phyloP scores from a whole-genome alignment of 2,329 filamentous ascomycete genomes.

The Anthostomella pinea region DNA sequence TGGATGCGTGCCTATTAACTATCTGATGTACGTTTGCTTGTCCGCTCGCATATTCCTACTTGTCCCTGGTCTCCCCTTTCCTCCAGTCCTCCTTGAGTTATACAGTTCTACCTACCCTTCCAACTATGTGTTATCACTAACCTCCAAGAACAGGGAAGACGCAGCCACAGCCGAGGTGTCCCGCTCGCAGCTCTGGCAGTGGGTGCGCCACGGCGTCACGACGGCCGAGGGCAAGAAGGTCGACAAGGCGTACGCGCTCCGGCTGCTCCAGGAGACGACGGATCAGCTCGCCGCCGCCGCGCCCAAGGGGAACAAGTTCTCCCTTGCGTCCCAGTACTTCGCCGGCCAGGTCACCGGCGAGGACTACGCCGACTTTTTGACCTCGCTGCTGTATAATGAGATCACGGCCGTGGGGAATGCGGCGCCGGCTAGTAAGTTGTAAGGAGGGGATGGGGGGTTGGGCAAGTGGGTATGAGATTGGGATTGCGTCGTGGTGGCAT shows the following conservation, averaged over 20 bases:
- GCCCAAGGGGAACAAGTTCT: constrained; percentile 86
- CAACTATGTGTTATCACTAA: background rate
- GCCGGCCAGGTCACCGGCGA: constrained; percentile 90
- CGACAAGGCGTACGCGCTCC: constrained; percentile 86
- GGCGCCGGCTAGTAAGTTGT: constrained; percentile 33
- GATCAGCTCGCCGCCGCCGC: constrained; percentile 71
- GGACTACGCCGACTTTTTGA: constrained; percentile 96
- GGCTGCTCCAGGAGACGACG: constrained; percentile 82
- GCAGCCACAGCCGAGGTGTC: constrained; percentile 96
- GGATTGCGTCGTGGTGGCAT: too few species aligned
- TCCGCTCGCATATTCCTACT: background rate
- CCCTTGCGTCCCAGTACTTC: constrained; percentile 89
- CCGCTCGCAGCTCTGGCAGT: constrained; percentile 94
- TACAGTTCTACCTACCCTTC: background rate
- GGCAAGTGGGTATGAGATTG: too few species aligned
- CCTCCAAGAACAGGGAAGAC: constrained; percentile 62
- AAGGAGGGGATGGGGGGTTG: too few species aligned
- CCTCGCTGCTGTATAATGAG: constrained; percentile 43
- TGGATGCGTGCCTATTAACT: constrained; percentile 97
- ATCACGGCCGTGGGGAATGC: constrained; percentile 32
- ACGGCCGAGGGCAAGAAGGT: constrained; percentile 89
- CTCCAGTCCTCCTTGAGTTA: background rate
- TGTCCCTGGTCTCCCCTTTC: background rate
- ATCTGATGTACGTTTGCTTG: constrained; percentile 66
- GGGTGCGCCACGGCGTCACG: constrained; percentile 70